phyloP scores from a whole-genome alignment of 352 stramenopile genomes.

The Phytopythium cucurbitacearum region DNA sequence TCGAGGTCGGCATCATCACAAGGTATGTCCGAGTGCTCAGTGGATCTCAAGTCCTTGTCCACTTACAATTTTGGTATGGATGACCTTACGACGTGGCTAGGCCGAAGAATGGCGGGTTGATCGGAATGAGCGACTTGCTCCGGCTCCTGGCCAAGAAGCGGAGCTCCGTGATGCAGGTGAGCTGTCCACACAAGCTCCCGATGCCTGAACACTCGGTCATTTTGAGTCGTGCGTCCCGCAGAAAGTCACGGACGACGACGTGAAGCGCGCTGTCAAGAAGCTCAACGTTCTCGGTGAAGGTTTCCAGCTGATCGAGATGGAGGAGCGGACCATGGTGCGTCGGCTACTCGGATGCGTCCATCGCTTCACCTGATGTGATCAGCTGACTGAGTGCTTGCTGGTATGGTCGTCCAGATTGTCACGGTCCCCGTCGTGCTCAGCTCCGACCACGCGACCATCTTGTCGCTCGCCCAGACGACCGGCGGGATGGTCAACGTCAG shows the following conservation, averaged over 20 bases:
- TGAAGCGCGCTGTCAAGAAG: slow-evolving; percentile 94
- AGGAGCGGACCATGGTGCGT: slow-evolving; percentile 86
- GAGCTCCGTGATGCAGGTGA: slow-evolving; percentile 49
- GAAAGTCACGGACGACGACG: slow-evolving; percentile 89
- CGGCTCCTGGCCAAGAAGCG: slow-evolving; percentile 67
- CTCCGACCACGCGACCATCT: slow-evolving; percentile 92
- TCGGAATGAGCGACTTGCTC: slow-evolving; percentile 78
- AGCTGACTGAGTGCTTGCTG: not conserved
- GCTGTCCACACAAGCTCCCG: not conserved
- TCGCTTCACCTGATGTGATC: not conserved
- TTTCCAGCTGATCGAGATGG: slow-evolving; percentile 93
- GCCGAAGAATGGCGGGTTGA: slow-evolving; percentile 80
- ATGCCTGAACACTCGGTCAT: not conserved
- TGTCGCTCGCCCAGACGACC: slow-evolving; percentile 86
- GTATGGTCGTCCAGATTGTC: slow-evolving; percentile 66
- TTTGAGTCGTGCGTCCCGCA: slow-evolving; percentile 11
- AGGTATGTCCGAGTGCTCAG: slow-evolving; percentile 15
- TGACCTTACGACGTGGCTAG: slow-evolving; percentile 12
- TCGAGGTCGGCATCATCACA: slow-evolving; percentile 96
- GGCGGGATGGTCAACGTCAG: slow-evolving; percentile 86
- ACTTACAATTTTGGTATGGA: not conserved
- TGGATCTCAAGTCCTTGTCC: not conserved
- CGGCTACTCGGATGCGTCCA: no score
- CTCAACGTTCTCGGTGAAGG: slow-evolving; percentile 92
- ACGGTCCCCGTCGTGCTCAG: slow-evolving; percentile 94